A percentile compares a stretch with the other conserved stretches of the same genome.
phyloP scores from a whole-genome alignment of 441 rosid species.

The Gossypium davidsonii region DNA sequence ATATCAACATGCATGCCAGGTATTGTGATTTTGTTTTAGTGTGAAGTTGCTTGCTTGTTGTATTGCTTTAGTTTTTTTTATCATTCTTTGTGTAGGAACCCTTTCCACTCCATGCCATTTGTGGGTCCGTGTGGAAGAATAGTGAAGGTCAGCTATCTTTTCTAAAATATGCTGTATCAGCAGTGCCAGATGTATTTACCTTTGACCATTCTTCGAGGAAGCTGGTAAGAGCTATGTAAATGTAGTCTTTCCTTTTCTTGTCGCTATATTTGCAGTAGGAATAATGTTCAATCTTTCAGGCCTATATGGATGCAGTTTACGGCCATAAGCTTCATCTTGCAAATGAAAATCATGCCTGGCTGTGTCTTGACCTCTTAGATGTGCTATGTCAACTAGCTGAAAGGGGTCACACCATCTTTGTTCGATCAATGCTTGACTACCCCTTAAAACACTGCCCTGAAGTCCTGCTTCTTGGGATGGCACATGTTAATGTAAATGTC shows the following conservation, averaged over 20 bases:
- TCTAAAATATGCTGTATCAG: slow-evolving; percentile 69
- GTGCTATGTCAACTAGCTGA: slow-evolving; percentile 89
- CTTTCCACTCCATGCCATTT: slow-evolving; percentile 80
- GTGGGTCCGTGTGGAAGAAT: slow-evolving; percentile 84
- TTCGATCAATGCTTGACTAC: slow-evolving; percentile 63
- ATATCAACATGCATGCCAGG: slow-evolving; percentile 80
- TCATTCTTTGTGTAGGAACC: slow-evolving; percentile 55
- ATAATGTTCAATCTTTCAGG: slow-evolving; percentile 39
- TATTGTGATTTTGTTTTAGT: slow-evolving; percentile 20
- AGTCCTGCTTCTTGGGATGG: slow-evolving; percentile 79
- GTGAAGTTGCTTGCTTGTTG: neutral
- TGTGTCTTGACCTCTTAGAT: slow-evolving; percentile 82
- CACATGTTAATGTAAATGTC: slow-evolving; percentile 62
- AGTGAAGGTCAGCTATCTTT: slow-evolving; percentile 81
- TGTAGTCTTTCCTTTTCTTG: slow-evolving; percentile 13
- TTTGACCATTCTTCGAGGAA: slow-evolving; percentile 76
- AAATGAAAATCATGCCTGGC: slow-evolving; percentile 78
- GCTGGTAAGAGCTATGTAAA: slow-evolving; percentile 54
- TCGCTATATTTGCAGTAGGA: slow-evolving; percentile 15
- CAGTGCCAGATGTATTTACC: slow-evolving; percentile 84
- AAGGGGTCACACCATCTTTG: slow-evolving; percentile 64
- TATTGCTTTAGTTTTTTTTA: slow-evolving; percentile 7
- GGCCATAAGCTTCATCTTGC: slow-evolving; percentile 70
- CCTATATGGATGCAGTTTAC: slow-evolving; percentile 55
- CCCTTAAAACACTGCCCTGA: slow-evolving; percentile 89